Evolutionary conservation across 1,139 yeast species (phyloP), one percentile per base, ranked within the genome.

Genomic region (Dujonia santamariae): DNA sequence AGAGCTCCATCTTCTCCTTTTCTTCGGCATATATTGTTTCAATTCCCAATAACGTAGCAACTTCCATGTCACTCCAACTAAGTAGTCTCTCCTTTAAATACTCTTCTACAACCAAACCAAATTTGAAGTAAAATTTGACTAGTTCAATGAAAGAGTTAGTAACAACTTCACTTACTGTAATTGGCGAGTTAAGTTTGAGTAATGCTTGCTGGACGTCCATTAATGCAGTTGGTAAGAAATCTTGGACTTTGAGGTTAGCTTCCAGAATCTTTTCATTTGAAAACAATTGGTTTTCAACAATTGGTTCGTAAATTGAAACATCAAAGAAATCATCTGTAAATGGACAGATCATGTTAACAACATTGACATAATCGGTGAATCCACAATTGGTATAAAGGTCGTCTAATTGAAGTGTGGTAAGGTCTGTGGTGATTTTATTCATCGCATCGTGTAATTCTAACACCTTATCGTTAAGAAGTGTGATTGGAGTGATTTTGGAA

Each of bases 321-420:
- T 75, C 80, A 42, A 75, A 75, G 36, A 64, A 72, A 30, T 73
- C 79, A 37, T 76, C 73, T 18, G 67, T 75, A 16, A 80, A 58
- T 12, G 85, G 83, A 51, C 77, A 78, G n/a, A 83, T 80, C 84
- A 83, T 79, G 46, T 80, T 79, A 35, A 80, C 62, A 32, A 83
- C 58, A 47, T 81, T 83, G 50, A 67, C 78, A 43, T 74, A 77
- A 37, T 81, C 76, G 18, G 60, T 62, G 24, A 83, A 54, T 0
- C 74, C 72, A 23, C 84, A 71, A 21, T 67, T 71, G 13, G 60
- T 57, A 27, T 83, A 57, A 12, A 82, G 51, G 1, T 54, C 44
- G 16, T 60, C 63, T 19, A 64, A 63, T 44, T 76, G 79, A 16
- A 68, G 46, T 22, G 63, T 62, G 13, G 63, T 56, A 36, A 77